A percentile compares a stretch with the other conserved stretches of the same genome.
phyloP scores from a whole-genome alignment of 75 land plant genomes.

The Sequoia sempervirens region DNA sequence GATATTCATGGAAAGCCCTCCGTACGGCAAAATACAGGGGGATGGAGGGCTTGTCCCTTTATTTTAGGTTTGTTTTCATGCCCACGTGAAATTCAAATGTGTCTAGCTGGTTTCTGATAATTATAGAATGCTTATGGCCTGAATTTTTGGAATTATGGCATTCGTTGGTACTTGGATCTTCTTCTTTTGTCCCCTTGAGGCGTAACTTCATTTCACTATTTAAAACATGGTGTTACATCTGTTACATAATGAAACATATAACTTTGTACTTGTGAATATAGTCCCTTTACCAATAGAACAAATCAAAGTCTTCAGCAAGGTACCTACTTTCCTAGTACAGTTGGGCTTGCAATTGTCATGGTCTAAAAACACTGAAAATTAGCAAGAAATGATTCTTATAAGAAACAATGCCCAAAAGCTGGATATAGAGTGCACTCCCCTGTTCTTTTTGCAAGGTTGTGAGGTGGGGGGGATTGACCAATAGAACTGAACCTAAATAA shows the following conservation, averaged over 20 bases:
- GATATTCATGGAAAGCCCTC: slow-evolving; percentile 74
- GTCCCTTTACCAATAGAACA: neutral
- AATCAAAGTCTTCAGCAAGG: neutral
- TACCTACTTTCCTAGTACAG: neutral
- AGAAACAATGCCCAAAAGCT: neutral
- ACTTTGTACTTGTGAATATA: neutral
- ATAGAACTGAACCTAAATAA: neutral
- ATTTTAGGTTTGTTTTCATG: slow-evolving; percentile 53
- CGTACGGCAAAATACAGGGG: slow-evolving; percentile 66
- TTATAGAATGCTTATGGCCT: neutral
- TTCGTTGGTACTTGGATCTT: neutral
- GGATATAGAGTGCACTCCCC: neutral
- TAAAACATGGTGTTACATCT: neutral
- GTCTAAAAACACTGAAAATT: neutral
- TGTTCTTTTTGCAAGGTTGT: neutral
- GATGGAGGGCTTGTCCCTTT: slow-evolving; percentile 86
- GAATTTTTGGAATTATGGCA: neutral
- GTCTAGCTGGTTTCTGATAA: neutral
- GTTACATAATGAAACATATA: neutral
- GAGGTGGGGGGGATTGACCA: neutral
- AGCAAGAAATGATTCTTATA: neutral
- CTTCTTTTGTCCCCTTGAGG: neutral
- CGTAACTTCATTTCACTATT: neutral
- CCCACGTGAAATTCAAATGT: neutral
- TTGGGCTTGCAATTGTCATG: neutral